Evolutionary conservation across 2,329 filamentous ascomycete species (phyloP).

Genomic region (Cadophora gregata): DNA sequence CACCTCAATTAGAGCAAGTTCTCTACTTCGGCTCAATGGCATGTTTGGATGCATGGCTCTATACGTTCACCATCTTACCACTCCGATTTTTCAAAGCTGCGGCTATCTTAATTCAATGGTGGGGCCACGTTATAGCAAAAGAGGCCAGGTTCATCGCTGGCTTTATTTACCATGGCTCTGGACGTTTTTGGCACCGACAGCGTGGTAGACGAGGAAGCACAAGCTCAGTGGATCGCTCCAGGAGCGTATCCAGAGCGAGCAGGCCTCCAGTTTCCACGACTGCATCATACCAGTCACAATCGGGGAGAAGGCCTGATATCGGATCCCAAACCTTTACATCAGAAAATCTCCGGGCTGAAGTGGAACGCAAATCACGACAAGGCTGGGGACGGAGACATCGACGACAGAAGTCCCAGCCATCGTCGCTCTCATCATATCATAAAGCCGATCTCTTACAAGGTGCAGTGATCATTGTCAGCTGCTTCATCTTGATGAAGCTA

Average conservation of each 20-base stretch:
- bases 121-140: slow-evolving; percentile 72
- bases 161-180: slow-evolving; percentile 81
- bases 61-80: slow-evolving; percentile 94
- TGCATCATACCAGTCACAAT: slow-evolving; percentile 37
- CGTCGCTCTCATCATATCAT: slow-evolving; percentile 82
- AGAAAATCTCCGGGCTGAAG: slow-evolving; percentile 35
- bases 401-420: slow-evolving; percentile 83
- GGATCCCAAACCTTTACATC: slow-evolving; percentile 23
- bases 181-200: slow-evolving; percentile 72
- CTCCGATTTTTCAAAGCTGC: slow-evolving; percentile 85
- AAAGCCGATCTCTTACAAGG: slow-evolving; percentile 96
- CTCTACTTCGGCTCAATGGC: slow-evolving; percentile 88
- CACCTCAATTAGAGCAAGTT: slow-evolving; percentile 81
- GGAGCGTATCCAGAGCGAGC: slow-evolving; percentile 40
- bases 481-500: slow-evolving; percentile 82
- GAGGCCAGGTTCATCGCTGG: slow-evolving; percentile 74
- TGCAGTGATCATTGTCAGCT: slow-evolving; percentile 84
- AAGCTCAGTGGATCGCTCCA: slow-evolving; percentile 37
- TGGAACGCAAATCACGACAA: slow-evolving; percentile 39
- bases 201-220: slow-evolving; percentile 54
- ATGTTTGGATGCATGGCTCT: slow-evolving; percentile 94
- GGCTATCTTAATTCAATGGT: slow-evolving; percentile 78
- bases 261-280: slow-evolving; percentile 36
- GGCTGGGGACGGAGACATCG: slow-evolving; percentile 59
- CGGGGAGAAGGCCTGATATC: slow-evolving; percentile 31